Percentiles rank a stretch among this genome's conserved stretches.
These are phyloP conservation scores for Polygonum aviculare DNA, from an alignment of 148 eudicot species.

Conservation along the genomic window DNA sequence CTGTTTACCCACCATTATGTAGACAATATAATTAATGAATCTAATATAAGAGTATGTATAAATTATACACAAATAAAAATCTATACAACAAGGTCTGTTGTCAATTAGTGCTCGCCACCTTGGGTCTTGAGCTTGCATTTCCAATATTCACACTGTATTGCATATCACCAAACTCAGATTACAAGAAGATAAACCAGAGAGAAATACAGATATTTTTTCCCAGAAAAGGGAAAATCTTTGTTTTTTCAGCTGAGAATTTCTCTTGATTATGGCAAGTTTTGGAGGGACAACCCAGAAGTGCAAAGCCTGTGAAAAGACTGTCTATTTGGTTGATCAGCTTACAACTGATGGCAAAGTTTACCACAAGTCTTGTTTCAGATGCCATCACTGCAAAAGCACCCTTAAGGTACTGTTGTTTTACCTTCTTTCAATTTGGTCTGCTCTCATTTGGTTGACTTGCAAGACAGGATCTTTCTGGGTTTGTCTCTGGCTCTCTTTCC, in stretches of 20 bases:
- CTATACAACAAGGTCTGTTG: background rate
- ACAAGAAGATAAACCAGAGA: background rate
- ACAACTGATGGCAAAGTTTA: constrained; percentile 72
- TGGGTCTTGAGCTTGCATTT: background rate
- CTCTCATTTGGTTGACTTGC: background rate
- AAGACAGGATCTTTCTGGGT: background rate
- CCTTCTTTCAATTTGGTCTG: background rate
- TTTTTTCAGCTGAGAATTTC: background rate
- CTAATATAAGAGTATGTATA: background rate
- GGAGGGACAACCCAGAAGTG: constrained; percentile 93
- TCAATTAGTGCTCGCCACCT: constrained; percentile 8
- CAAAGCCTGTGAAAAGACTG: constrained; percentile 86
- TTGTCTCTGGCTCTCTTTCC: background rate
- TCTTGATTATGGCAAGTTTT: constrained; percentile 51
- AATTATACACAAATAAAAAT: background rate
- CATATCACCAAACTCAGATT: background rate
- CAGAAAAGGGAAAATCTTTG: background rate
- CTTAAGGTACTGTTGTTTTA: constrained; percentile 48
- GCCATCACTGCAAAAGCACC: constrained; percentile 89
- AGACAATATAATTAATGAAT: background rate
- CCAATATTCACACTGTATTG: background rate
- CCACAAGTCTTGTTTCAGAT: constrained; percentile 85
- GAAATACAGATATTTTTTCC: background rate
- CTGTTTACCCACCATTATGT: background rate
- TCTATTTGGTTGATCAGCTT: constrained; percentile 81